Base-by-base conservation (phyloP, 2,329 filamentous ascomycete species). In the Clonostachys sp. region DNA sequence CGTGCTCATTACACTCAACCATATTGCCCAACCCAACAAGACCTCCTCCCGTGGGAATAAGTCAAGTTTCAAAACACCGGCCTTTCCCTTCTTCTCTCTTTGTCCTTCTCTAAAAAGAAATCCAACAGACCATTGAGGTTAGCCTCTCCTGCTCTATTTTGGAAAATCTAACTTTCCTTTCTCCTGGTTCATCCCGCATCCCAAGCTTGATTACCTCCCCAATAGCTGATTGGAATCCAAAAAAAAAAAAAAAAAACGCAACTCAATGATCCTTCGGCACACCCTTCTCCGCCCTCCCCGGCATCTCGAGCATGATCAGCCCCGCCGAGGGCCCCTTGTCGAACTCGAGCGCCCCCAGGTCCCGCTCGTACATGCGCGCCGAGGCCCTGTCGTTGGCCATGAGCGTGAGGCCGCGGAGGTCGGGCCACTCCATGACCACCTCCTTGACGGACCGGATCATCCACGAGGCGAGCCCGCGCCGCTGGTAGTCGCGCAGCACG, bases 401-500 rank as follows among this genome's bases (percentile, higher is more conserved):
- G 48, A 87, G 66, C 62, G 86, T 68, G 13, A 79, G 66, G 18
- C 80, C 72, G 41, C 86, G 71, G 57, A 91, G 68, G 51, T 77
- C 64, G 2, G 81, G 75, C 75, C 85, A 81, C 33, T 68, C 68
- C 18, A 72, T 63, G 36, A 81, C 58, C 4, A 77, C 62, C 54
- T 86, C 81, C 52, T 80, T 74, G 49, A 86, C 64, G 54, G 78
- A 82, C 6, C 69, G 62, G 61, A 87, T 76, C 58, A 89, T 64
- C 82, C 83, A 89, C 41, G 69, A 75, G 4, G 81, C 86, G 2
- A 89, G 68, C 0, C 86, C 84, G 10, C 72, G 68, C 5, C 78
- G 74, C 58, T 85, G 83, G 55, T 81, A 78, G 38, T 75, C 71
- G 1, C 77, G 70, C 4, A 80, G 61, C 18, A 89, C 70, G 61